phyloP scores from a whole-genome alignment of 345 rosid species.

The Raphanus sativus region DNA sequence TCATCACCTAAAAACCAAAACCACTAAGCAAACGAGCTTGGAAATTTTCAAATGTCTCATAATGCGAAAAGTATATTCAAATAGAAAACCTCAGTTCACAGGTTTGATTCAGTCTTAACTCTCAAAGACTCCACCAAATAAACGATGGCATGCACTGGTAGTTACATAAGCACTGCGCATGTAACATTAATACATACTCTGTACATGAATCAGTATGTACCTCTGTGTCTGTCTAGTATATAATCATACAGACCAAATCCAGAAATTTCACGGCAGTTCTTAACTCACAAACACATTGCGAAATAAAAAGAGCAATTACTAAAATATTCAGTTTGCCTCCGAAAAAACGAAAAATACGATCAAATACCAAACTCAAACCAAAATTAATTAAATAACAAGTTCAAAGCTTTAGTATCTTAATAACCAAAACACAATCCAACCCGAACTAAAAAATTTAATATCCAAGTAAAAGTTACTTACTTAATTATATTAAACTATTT shows the following conservation, averaged over 20 bases:
- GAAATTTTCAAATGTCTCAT: constrained; percentile 33
- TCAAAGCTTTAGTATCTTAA: too few species aligned
- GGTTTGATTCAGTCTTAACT: constrained; percentile 35
- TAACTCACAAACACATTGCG: not conserved
- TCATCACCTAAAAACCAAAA: constrained; percentile 6
- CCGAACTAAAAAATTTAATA: too few species aligned
- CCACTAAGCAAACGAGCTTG: constrained; percentile 28
- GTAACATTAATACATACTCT: not conserved
- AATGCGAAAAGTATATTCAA: constrained; percentile 9
- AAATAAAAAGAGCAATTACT: too few species aligned
- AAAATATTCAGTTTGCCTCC: too few species aligned
- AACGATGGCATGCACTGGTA: not conserved
- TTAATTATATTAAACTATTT: too few species aligned
- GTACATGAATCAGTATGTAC: not conserved
- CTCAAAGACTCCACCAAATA: constrained; percentile 19
- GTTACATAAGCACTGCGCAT: not conserved
- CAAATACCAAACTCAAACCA: too few species aligned
- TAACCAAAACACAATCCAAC: too few species aligned
- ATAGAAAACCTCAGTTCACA: not conserved
- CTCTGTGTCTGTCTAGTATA: not conserved
- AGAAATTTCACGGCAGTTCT: not conserved
- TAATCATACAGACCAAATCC: not conserved
- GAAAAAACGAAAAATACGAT: too few species aligned
- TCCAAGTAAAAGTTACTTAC: too few species aligned
- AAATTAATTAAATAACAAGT: too few species aligned